Percentiles rank a stretch among this genome's conserved stretches.
Conservation (phyloP, 768 basidiomycete genomes). For the Cystobasidiopsis lactophilus region DNA sequence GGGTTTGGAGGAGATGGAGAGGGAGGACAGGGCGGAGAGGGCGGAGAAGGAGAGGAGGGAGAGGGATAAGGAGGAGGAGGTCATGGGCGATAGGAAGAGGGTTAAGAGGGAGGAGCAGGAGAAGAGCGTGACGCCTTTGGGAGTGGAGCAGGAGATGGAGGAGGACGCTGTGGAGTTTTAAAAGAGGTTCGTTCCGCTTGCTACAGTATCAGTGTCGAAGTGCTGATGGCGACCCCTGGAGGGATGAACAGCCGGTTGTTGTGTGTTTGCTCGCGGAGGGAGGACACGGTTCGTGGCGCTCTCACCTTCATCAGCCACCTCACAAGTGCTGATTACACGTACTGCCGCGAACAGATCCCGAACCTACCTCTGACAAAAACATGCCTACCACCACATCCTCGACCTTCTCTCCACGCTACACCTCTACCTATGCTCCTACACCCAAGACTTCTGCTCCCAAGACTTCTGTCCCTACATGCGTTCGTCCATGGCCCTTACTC, state of each 20-base stretch:
- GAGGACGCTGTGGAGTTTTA: conserved; percentile 1
- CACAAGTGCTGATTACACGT: not conserved
- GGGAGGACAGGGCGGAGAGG: not conserved
- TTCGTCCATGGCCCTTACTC: too few relatives aligned
- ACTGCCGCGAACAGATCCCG: not conserved
- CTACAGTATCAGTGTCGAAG: not conserved
- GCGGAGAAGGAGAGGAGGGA: not conserved
- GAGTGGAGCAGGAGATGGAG: not conserved
- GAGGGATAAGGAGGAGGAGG: not conserved
- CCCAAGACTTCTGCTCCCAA: too few relatives aligned
- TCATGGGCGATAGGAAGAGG: not conserved
- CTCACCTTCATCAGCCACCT: not conserved
- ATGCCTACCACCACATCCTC: too few relatives aligned
- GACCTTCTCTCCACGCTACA: too few relatives aligned
- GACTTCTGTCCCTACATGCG: too few relatives aligned
- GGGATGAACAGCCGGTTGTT: not conserved
- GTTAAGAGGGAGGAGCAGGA: not conserved
- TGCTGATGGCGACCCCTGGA: not conserved
- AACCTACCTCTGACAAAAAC: not conserved
- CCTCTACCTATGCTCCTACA: too few relatives aligned
- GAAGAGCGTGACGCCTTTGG: not conserved
- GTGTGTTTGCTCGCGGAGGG: not conserved
- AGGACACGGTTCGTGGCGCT: not conserved
- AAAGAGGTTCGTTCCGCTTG: not conserved
- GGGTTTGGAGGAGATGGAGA: not conserved